Base-by-base conservation (phyloP, 2,329 filamentous ascomycete genomes). In the Ophiocordyceps australis region DNA sequence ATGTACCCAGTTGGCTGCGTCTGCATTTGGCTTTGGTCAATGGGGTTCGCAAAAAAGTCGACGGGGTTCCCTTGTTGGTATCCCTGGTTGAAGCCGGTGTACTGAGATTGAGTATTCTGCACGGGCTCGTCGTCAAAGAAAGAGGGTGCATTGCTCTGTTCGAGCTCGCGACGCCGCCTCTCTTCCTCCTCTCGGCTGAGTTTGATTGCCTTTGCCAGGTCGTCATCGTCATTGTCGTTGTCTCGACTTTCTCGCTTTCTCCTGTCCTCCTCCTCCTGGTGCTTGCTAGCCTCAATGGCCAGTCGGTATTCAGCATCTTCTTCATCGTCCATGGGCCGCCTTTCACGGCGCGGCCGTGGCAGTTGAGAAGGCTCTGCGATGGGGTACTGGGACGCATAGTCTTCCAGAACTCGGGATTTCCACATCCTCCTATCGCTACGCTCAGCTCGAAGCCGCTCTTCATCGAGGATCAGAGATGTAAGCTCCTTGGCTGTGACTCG, bases 11-110 rank as follows among this genome's bases (percentile, higher is more conserved):
- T 91, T 4, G 71, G 76, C 47, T 93, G 83, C 23, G 69, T 65
- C 47, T 85, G 74, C 37, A 75, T 64, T 46, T 80, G 75, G 39
- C 56, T 70, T 28, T 47, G 74, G 30, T 86, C 80, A 41, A 95
- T 76, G 9, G 85, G 82, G 49, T 98, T 98, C 31, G 86, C 89
- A 40, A 91, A 89, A 71, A 91, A 95, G 52, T 98, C 89, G 12
- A 98, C 89, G 9, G 82, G 81, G 30, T 78, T 78, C 46, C 93
- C 86, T 54, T 98, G 89, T 56, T 95, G 85, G 44, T 98, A 98
- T 24, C 86, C 86, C 54, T 93, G 85, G 51, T 94, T 95, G 57
- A 82, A 83, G 19, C 83, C 86, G 10, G 85, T 95, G 21, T 69
- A 71, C 52, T 85, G 81, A 19, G 78, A 67, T 39, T 82, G 76